phyloP scores from a whole-genome alignment of 202 grass and related monocot species.

The Bolboschoenoplectus hybrid region DNA sequence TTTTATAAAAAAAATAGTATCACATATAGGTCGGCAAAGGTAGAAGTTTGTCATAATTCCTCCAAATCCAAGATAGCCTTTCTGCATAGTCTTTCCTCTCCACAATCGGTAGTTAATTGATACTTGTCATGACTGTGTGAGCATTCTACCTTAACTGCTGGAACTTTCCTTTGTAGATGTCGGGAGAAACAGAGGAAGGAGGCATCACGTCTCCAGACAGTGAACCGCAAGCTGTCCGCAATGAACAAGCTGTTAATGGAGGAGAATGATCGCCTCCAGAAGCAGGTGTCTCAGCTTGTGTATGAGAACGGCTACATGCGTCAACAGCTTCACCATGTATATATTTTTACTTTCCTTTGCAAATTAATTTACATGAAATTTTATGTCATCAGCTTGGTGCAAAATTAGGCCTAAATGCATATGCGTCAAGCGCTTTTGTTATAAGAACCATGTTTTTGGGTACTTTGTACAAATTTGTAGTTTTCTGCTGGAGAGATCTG shows the following conservation, averaged over 20 bases:
- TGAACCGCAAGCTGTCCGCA: conserved; percentile 89
- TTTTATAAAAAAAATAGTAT: neutral
- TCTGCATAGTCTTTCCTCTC: neutral
- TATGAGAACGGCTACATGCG: conserved; percentile 89
- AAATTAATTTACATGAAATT: conserved; percentile 11
- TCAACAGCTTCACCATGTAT: conserved; percentile 80
- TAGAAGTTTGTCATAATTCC: neutral
- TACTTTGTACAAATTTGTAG: neutral
- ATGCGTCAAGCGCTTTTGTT: neutral
- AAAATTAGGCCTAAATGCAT: neutral
- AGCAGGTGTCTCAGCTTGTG: conserved; percentile 94
- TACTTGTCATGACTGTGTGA: conserved; percentile 4
- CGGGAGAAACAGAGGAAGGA: conserved; percentile 98
- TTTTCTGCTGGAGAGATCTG: neutral
- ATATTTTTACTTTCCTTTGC: neutral
- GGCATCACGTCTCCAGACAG: conserved; percentile 84
- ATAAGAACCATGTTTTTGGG: neutral
- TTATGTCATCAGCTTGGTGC: neutral
- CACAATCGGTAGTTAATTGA: no score
- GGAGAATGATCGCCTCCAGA: conserved; percentile 98
- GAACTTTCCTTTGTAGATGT: conserved; percentile 47
- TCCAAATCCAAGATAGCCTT: neutral
- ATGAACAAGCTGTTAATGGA: conserved; percentile 99
- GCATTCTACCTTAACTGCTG: neutral
- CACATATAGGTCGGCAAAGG: neutral